phyloP scores from a whole-genome alignment of 306 rosid genomes.

The Vigna mungo region DNA sequence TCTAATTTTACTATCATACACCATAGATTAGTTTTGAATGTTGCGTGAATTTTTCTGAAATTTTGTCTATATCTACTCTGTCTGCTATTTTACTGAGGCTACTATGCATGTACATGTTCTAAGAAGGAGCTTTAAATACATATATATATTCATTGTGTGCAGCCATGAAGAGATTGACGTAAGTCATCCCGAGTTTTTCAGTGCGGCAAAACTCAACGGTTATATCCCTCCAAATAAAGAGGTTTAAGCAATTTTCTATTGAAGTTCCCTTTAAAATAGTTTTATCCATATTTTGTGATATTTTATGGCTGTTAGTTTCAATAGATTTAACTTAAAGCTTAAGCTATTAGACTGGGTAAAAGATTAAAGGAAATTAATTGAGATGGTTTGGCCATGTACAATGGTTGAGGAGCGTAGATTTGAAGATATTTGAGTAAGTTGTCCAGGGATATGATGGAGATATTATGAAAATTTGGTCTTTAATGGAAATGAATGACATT shows the following conservation, averaged over 20 bases:
- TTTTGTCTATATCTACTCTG: not conserved
- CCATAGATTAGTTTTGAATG: conserved; percentile 5
- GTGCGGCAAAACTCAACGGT: conserved; percentile 80
- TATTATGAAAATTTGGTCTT: not conserved
- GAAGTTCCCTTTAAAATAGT: conserved; percentile 36
- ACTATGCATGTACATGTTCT: not conserved
- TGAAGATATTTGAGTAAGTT: not conserved
- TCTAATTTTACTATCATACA: conserved; percentile 14
- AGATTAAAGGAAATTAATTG: not conserved
- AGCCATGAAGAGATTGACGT: conserved; percentile 99
- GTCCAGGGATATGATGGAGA: not conserved
- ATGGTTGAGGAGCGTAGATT: not conserved
- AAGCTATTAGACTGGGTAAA: conserved; percentile 6
- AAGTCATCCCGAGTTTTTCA: conserved; percentile 95
- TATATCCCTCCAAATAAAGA: conserved; percentile 92
- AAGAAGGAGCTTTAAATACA: conserved; percentile 3
- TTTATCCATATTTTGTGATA: not conserved
- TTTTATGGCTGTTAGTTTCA: conserved; percentile 32
- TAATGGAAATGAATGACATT: not conserved
- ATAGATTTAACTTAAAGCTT: conserved; percentile 33
- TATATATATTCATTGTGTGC: conserved; percentile 48
- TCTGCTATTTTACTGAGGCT: not conserved
- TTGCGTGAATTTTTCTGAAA: not conserved
- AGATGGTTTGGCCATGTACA: not conserved
- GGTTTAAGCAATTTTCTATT: conserved; percentile 54